Evolutionary conservation across 208 protist species (phyloP).

Genomic region (Acanthamoeba quina): DNA sequence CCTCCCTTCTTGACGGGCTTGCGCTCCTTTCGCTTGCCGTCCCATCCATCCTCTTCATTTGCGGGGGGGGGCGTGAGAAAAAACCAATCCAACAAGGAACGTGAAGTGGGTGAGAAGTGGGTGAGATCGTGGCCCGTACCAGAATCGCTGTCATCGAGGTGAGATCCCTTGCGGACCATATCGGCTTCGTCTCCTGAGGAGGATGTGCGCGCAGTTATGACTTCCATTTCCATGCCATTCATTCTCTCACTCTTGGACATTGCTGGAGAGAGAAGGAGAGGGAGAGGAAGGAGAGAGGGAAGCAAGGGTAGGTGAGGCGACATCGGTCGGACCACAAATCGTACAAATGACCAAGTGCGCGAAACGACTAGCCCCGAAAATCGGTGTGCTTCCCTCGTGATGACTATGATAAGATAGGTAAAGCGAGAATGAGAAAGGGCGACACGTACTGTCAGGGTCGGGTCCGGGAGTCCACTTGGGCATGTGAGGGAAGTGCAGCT

Average conservation of each 20-base stretch:
- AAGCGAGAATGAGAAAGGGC: not conserved
- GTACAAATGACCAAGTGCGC: no score
- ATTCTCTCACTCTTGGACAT: not conserved
- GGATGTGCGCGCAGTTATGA: not conserved
- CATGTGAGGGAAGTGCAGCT: slow-evolving; percentile 20
- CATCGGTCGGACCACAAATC: not conserved
- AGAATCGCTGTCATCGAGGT: slow-evolving; percentile 5
- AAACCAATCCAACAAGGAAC: no score
- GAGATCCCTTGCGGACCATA: not conserved
- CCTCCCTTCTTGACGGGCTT: slow-evolving; percentile 23
- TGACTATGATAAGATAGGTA: not conserved
- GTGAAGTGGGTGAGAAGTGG: no score
- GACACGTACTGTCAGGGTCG: slow-evolving; percentile 42
- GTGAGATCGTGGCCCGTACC: not conserved
- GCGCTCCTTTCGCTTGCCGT: slow-evolving; percentile 10
- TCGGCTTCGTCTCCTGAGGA: slow-evolving; percentile 24
- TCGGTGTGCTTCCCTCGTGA: slow-evolving; percentile 16
- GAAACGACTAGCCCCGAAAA: not conserved
- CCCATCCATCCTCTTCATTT: not conserved
- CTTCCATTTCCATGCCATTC: slow-evolving; percentile 42
- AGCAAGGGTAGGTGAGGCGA: not conserved
- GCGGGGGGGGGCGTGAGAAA: no score
- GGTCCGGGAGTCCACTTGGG: slow-evolving; percentile 24
- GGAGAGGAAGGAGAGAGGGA: not conserved
- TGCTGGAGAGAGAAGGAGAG: not conserved